phyloP scores from a whole-genome alignment of 192 early-diverging fungal species.

The Backusella parvicylindrica region DNA sequence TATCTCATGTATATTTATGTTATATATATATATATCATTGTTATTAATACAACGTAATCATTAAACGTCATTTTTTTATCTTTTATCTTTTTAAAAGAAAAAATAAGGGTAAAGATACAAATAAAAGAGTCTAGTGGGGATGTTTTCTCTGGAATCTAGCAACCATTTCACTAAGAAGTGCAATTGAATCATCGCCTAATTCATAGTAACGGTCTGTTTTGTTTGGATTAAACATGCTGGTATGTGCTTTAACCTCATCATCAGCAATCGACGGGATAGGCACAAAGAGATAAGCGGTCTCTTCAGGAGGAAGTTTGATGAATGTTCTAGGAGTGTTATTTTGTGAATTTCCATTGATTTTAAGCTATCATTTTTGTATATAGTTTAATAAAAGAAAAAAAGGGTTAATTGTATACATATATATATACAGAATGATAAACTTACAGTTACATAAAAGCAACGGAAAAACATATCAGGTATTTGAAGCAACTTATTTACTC shows the following conservation, averaged over 20 bases:
- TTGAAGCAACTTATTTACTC: constrained; percentile 20
- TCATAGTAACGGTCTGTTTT: constrained; percentile 27
- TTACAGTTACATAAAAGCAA: constrained; percentile 31
- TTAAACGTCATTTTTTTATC: too few relatives aligned
- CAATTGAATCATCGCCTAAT: constrained; percentile 6
- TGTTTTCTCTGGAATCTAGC: constrained; percentile 8
- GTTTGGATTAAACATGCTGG: constrained; percentile 29
- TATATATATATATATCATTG: neutral
- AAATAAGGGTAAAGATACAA: neutral
- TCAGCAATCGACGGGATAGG: constrained; percentile 11
- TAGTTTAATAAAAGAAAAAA: neutral
- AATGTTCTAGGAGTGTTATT: constrained; percentile 18
- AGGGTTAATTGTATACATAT: neutral
- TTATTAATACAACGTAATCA: neutral
- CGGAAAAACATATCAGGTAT: constrained; percentile 26
- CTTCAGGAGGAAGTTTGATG: constrained; percentile 24
- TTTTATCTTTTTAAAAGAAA: neutral
- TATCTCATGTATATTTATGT: neutral
- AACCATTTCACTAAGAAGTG: constrained; percentile 18
- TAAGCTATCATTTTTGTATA: neutral
- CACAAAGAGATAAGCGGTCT: constrained; percentile 13
- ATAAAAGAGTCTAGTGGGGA: neutral
- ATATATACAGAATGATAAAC: neutral
- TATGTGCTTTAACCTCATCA: constrained; percentile 29
- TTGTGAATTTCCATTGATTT: neutral